These are phyloP conservation scores for Xylaria nigripes DNA, from an alignment of 495 filamentous ascomycete species.

Conservation along the genomic window DNA sequence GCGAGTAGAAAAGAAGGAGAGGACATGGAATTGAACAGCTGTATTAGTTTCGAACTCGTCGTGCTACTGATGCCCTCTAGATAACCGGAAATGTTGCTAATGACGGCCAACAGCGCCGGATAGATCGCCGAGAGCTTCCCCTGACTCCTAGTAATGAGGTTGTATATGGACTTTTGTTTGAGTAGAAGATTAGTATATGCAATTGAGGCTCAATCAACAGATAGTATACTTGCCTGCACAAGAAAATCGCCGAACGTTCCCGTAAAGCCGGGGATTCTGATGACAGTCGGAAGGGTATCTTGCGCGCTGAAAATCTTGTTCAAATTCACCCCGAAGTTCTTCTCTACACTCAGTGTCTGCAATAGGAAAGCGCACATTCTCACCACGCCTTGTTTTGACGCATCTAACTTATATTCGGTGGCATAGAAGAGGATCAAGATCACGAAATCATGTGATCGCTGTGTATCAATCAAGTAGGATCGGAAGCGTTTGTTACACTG, in stretches of 20 bases:
- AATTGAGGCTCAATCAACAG: background rate
- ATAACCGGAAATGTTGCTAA: slow-evolving; percentile 87
- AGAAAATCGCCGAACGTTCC: slow-evolving; percentile 93
- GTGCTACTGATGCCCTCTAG: slow-evolving; percentile 65
- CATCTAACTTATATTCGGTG: slow-evolving; percentile 74
- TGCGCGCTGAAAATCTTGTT: slow-evolving; percentile 87
- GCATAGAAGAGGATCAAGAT: slow-evolving; percentile 89
- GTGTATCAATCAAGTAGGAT: slow-evolving; percentile 94
- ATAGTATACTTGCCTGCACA: slow-evolving; percentile 61
- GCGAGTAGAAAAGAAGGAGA: slow-evolving; percentile 89
- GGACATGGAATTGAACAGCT: slow-evolving; percentile 90
- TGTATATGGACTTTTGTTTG: slow-evolving; percentile 74
- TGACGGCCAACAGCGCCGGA: slow-evolving; percentile 81
- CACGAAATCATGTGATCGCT: slow-evolving; percentile 86
- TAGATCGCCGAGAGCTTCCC: slow-evolving; percentile 89
- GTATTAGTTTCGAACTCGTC: slow-evolving; percentile 72
- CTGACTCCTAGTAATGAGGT: slow-evolving; percentile 83
- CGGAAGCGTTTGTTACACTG: slow-evolving; percentile 98
- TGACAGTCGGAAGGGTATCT: slow-evolving; percentile 72
- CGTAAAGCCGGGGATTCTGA: slow-evolving; percentile 73
- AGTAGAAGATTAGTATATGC: slow-evolving; percentile 4
- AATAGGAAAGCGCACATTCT: slow-evolving; percentile 95
- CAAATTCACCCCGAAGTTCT: slow-evolving; percentile 80
- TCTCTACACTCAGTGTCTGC: slow-evolving; percentile 90
- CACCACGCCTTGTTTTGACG: slow-evolving; percentile 84